A percentile compares a stretch with the other conserved stretches of the same genome.
These are phyloP conservation scores for Phaeosphaeriaceae sp. DNA, from an alignment of 2,329 filamentous ascomycete genomes.

Conservation along the genomic window DNA sequence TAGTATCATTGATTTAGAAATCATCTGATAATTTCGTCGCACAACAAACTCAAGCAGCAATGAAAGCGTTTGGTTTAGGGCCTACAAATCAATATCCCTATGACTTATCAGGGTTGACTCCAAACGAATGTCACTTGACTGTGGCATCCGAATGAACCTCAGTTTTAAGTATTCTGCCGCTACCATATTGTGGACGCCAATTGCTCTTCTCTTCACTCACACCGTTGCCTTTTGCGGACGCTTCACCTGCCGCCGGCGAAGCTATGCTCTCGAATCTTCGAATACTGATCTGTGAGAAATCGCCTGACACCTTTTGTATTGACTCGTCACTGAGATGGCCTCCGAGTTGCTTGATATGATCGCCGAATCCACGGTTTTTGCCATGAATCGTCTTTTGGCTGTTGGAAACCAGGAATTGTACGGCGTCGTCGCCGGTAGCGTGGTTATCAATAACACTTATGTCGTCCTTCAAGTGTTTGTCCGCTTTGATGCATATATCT, in stretches of 20 bases:
- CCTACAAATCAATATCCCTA: neutral
- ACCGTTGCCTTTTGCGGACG: neutral
- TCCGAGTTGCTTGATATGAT: slow-evolving; percentile 6
- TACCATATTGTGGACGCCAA: neutral
- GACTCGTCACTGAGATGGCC: slow-evolving; percentile 30
- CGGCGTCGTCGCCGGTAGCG: slow-evolving; percentile 12
- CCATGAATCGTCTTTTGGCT: slow-evolving; percentile 16
- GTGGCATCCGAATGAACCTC: slow-evolving; percentile 49
- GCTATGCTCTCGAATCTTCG: neutral
- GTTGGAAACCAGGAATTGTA: slow-evolving; percentile 14
- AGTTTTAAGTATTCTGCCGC: slow-evolving; percentile 34
- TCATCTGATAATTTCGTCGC: no score
- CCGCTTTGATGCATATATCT: slow-evolving; percentile 11
- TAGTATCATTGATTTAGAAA: no score
- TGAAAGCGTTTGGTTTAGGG: no score
- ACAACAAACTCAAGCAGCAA: no score
- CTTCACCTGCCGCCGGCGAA: neutral
- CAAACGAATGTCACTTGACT: neutral
- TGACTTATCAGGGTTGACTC: neutral
- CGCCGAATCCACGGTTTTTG: slow-evolving; percentile 13
- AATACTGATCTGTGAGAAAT: neutral
- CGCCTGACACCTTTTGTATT: slow-evolving; percentile 32
- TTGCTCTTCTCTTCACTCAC: neutral
- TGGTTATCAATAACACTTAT: slow-evolving; percentile 16
- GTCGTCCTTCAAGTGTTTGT: slow-evolving; percentile 12